Evolutionary conservation across 805 yeast genomes (phyloP), one percentile per base, ranked within the genome.

Genomic region (Candida namnaoensis): DNA sequence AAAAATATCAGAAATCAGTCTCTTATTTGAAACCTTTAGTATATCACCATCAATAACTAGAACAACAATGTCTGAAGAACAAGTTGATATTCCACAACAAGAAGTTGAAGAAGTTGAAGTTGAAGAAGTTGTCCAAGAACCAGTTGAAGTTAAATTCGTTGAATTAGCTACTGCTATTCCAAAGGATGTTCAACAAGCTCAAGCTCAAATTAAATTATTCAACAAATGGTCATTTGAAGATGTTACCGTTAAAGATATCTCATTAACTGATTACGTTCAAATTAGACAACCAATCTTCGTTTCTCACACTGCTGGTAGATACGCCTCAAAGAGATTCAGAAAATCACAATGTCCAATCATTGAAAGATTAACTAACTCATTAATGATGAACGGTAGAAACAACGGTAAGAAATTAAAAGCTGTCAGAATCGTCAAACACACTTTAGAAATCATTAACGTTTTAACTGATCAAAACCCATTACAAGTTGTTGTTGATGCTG

Each of bases 341-440:
- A 93, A 93, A 85, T 93, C 98, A 60, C 99, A 93, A 81, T 90
- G 97, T 79, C 98, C 98, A 67, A 83, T 93, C 72, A 72, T 93
- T 61, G 99, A 93, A 84, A 91, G 99, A 82, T 81, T 93, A 72
- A 91, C 98, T 76, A 91, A 93, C 91, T 85, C 99, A 54, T 80
- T 93, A 70, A 93, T 93, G 99, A 93, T 93, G 99, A 90, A 93
- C 85, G 99, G 99, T 80, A 91, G 98, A 82, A 93, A 93, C 95
- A 93, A 95, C 85, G 99, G 99, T 83, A 93, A 93, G 84, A 93
- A 93, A 80, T 87, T 95, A 74, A 90, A 91, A 86, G 99, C 99
- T 64, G 98, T 93, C 62, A 90, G 98, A 85, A 93, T 93, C 71
- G 88, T 93, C 72, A 87, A 95, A 82, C 99, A 93, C 82, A 91